phyloP scores from a whole-genome alignment of 768 basidiomycete genomes.

The Mycena indigotica region DNA sequence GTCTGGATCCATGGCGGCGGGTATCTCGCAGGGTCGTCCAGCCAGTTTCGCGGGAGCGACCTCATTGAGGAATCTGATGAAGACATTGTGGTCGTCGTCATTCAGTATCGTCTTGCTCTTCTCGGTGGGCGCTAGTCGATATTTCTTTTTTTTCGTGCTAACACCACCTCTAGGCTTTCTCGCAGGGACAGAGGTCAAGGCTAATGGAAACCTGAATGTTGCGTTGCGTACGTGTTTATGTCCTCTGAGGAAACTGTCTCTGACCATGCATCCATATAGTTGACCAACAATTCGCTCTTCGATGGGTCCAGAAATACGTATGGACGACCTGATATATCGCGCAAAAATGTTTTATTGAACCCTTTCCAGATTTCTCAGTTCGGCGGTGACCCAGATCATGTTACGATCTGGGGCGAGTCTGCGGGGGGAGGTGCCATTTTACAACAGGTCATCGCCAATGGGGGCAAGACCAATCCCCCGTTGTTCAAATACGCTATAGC shows the following conservation, averaged over 20 bases:
- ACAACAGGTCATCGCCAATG: slow-evolving; percentile 35
- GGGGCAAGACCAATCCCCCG: slow-evolving; percentile 33
- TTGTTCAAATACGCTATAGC: slow-evolving; percentile 33
- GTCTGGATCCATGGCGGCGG: slow-evolving; percentile 27
- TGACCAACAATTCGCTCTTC: slow-evolving; percentile 16
- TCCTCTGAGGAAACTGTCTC: no score
- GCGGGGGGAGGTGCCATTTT: slow-evolving; percentile 33
- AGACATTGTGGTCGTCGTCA: slow-evolving; percentile 6
- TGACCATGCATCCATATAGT: slow-evolving; percentile 7
- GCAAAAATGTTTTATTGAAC: no score
- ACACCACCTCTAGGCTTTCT: no score
- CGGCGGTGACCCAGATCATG: slow-evolving; percentile 23
- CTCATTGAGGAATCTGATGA: slow-evolving; percentile 7
- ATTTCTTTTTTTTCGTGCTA: no score
- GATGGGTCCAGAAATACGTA: slow-evolving; percentile 17
- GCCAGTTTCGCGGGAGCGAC: slow-evolving; percentile 9
- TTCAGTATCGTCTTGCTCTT: slow-evolving; percentile 14
- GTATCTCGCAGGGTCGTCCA: neutral
- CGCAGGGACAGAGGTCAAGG: slow-evolving; percentile 28
- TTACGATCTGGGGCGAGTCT: slow-evolving; percentile 31
- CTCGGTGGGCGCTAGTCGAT: no score
- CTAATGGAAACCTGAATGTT: slow-evolving; percentile 30
- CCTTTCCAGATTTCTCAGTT: slow-evolving; percentile 12
- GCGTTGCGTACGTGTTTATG: slow-evolving; percentile 28
- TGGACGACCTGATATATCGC: neutral